phyloP scores from a whole-genome alignment of 1,284 basidiomycete genomes.

The Apiotrichum veenhuisii region DNA sequence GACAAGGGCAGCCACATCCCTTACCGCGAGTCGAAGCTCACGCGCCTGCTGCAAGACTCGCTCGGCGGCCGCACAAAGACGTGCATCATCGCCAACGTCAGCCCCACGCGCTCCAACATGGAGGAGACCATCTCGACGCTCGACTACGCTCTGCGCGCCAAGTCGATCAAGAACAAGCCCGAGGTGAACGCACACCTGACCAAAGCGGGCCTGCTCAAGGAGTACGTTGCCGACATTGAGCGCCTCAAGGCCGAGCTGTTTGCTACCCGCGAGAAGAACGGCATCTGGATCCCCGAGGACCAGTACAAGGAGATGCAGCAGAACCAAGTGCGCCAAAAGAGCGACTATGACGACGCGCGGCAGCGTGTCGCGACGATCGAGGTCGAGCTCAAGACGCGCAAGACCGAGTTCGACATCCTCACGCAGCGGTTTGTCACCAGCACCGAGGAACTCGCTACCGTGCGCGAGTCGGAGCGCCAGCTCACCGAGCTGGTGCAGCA shows the following conservation, averaged over 20 bases:
- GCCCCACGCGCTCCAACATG: conserved; percentile 83
- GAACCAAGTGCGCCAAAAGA: conserved; percentile 69
- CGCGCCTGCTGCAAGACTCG: conserved; percentile 95
- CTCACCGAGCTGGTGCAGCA: conserved; percentile 58
- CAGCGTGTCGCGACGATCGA: conserved; percentile 78
- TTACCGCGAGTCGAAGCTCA: conserved; percentile 86
- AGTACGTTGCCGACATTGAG: conserved; percentile 94
- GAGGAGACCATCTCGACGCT: conserved; percentile 98
- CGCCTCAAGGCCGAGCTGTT: conserved; percentile 81
- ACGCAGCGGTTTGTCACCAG: conserved; percentile 68
- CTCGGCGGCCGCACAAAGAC: conserved; percentile 98
- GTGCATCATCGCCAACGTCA: conserved; percentile 94
- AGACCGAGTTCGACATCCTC: conserved; percentile 86
- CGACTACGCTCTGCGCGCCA: conserved; percentile 94
- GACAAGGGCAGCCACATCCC: conserved; percentile 89
- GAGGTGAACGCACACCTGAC: conserved; percentile 94
- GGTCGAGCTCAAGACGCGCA: conserved; percentile 69
- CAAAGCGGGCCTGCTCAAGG: conserved; percentile 84
- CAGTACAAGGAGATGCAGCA: conserved; percentile 77
- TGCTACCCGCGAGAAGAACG: conserved; percentile 89
- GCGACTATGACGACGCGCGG: conserved; percentile 73
- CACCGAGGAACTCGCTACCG: conserved; percentile 66
- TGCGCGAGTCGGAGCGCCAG: conserved; percentile 53
- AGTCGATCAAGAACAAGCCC: conserved; percentile 92
- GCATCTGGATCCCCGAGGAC: conserved; percentile 85